Evolutionary conservation across 176 grass and related monocot genomes (phyloP), one percentile per base, ranked within the genome.

Genomic region (Guadua angustifolia): DNA sequence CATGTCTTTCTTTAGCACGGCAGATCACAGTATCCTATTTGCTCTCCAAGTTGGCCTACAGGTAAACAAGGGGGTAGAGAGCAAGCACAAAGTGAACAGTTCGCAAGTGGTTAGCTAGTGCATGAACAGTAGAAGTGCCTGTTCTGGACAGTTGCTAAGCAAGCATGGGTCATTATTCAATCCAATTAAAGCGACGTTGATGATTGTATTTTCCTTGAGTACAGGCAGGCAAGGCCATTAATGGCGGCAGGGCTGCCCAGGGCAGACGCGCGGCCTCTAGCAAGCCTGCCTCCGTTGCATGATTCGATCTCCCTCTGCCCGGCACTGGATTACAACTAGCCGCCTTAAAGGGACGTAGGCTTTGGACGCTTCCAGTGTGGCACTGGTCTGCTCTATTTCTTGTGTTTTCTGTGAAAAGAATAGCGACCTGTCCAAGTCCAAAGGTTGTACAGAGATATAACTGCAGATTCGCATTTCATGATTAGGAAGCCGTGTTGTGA

Each of bases 91-190:
- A 58, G 55, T 9, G 8, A 21, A 22, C 21, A 22, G 55, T 50
- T 38, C 39, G 24, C 47, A 25, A 71, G 62, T 51, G 43, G 59
- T 3, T 61, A 79, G 79, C 59, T 22, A 57, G 71, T 46, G 51
- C 75, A 90, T 75, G 22, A 74, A 74, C 80, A 87, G 75, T 79
- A 13, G 51, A 85, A 62, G 76, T 56, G 62, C 75, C 75, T 80
- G 21, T 75, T 75, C 22, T 90, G 69, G 80, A 83, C 74, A 69
- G 80, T 46, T 79, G 68, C 68, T 72, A 86, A 79, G 74, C 62
- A 83, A 79, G 68, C 79, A 86, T 75, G 79, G 82, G 40, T 36
- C 73, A 79, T 87, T 87, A 87, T 69, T 87, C 84, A 62, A 69
- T 43, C 56, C 62, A 74, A 74, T 42, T 47, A 74, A 78, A 86